Percentiles rank a stretch among this genome's conserved stretches.
These are phyloP conservation scores for Monosporascus sp. DNA, from an alignment of 2,329 filamentous ascomycete species.

Conservation along the genomic window DNA sequence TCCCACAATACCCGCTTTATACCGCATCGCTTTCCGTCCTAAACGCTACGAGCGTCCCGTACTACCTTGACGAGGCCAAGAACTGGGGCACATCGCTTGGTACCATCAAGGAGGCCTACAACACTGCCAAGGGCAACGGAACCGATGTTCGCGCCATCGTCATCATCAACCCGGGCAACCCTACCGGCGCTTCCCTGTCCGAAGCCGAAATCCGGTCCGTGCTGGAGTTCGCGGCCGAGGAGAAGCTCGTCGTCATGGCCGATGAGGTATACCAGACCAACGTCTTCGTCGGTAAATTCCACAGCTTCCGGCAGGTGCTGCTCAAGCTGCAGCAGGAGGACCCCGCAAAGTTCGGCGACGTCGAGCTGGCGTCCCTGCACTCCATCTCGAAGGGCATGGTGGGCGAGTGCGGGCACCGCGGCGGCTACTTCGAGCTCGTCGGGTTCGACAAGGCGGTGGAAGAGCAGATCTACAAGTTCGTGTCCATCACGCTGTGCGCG, in stretches of 20 bases:
- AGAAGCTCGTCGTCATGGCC: slow-evolving; percentile 84
- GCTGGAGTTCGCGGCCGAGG: slow-evolving; percentile 79
- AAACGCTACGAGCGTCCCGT: slow-evolving; percentile 83
- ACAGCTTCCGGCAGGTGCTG: slow-evolving; percentile 89
- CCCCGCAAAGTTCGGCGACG: slow-evolving; percentile 71
- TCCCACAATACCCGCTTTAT: slow-evolving; percentile 97
- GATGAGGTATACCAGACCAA: slow-evolving; percentile 99
- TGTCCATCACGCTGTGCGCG: slow-evolving; percentile 93
- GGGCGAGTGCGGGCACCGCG: slow-evolving; percentile 95
- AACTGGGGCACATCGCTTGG: slow-evolving; percentile 84
- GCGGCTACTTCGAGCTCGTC: slow-evolving; percentile 94
- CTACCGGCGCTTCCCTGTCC: slow-evolving; percentile 81
- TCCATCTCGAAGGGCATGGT: slow-evolving; percentile 98
- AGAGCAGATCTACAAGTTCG: slow-evolving; percentile 96
- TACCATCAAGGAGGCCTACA: slow-evolving; percentile 69
- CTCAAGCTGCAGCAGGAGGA: slow-evolving; percentile 72
- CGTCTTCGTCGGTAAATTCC: slow-evolving; percentile 89
- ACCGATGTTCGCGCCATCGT: slow-evolving; percentile 89
- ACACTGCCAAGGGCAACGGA: slow-evolving; percentile 69
- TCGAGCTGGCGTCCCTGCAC: slow-evolving; percentile 91
- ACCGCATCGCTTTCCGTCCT: slow-evolving; percentile 86
- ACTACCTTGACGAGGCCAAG: slow-evolving; percentile 83
- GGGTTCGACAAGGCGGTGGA: slow-evolving; percentile 83
- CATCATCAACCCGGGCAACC: slow-evolving; percentile 98
- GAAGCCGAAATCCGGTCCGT: slow-evolving; percentile 76